Evolutionary conservation across 768 basidiomycete genomes (phyloP).

Genomic region (Royoungia palumana): DNA sequence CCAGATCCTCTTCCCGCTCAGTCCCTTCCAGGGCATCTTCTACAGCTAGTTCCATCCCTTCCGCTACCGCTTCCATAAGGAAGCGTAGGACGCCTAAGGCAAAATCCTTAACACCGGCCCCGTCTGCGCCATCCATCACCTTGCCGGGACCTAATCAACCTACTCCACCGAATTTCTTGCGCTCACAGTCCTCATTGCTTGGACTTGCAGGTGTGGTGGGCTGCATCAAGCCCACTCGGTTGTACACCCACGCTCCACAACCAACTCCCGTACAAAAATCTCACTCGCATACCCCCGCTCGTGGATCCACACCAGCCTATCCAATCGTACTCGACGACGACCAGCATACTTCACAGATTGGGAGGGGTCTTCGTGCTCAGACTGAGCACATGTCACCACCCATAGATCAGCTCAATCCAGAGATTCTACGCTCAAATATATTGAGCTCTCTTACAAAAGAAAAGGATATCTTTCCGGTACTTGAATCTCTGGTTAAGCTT

Average conservation of each 20-base stretch:
- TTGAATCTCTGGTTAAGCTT: constrained; percentile 60
- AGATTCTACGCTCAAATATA: constrained; percentile 53
- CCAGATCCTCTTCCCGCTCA: constrained; percentile 13
- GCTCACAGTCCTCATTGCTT: constrained; percentile 68
- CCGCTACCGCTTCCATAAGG: constrained; percentile 19
- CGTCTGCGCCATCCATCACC: constrained; percentile 51
- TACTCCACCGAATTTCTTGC: constrained; percentile 64
- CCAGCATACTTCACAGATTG: constrained; percentile 29
- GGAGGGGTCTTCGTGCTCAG: background rate
- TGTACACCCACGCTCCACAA: constrained; percentile 10
- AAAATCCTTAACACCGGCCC: constrained; percentile 43
- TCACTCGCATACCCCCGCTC: constrained; percentile 32
- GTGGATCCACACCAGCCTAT: constrained; percentile 55
- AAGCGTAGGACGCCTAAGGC: constrained; percentile 35
- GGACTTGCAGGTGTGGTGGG: constrained; percentile 71
- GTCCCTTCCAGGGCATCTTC: constrained; percentile 13
- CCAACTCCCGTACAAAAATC: constrained; percentile 34
- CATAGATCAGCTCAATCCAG: constrained; percentile 36
- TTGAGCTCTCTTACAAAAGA: constrained; percentile 57
- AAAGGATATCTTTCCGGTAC: constrained; percentile 62
- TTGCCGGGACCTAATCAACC: constrained; percentile 63
- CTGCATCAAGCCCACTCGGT: constrained; percentile 52
- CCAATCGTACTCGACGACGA: constrained; percentile 73
- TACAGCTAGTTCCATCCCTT: background rate
- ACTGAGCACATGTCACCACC: constrained; percentile 7